A percentile compares a stretch with the other conserved stretches of the same genome.
These are phyloP conservation scores for Schizochytrium sp. DNA, from an alignment of 108 stramenopile species.

Conservation along the genomic window DNA sequence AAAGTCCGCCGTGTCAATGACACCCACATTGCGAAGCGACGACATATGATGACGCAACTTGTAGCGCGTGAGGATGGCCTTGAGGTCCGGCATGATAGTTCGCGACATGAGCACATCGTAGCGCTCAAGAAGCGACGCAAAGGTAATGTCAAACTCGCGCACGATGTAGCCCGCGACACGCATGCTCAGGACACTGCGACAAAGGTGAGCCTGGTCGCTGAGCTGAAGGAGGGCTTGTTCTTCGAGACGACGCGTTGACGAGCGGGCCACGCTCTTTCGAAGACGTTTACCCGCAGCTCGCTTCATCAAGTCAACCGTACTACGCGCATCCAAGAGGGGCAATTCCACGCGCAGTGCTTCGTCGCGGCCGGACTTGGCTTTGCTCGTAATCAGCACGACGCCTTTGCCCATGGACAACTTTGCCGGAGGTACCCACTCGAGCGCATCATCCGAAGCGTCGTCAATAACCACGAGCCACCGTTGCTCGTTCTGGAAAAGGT, in stretches of 20 bases:
- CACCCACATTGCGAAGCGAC: neutral
- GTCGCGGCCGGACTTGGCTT: slow-evolving; percentile 6
- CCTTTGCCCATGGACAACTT: neutral
- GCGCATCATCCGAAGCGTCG: neutral
- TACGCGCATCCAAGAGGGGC: neutral
- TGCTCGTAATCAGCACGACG: neutral
- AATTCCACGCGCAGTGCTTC: neutral
- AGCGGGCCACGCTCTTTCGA: neutral
- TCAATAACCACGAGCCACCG: slow-evolving; percentile 6
- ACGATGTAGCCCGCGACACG: neutral
- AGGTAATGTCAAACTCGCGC: neutral
- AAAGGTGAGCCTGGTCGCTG: neutral
- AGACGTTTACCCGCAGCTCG: neutral
- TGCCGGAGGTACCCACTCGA: neutral
- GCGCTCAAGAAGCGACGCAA: neutral
- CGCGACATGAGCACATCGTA: neutral
- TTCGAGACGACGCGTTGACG: neutral
- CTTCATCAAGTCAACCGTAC: neutral
- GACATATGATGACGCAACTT: neutral
- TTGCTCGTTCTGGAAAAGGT: neutral
- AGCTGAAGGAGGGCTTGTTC: neutral
- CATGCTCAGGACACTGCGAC: neutral
- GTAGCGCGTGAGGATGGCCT: neutral
- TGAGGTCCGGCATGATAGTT: neutral
- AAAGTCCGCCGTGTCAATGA: slow-evolving; percentile 14